These are phyloP conservation scores for Chamaecyparis obtusa DNA, from an alignment of 75 land plant species.

Conservation along the genomic window DNA sequence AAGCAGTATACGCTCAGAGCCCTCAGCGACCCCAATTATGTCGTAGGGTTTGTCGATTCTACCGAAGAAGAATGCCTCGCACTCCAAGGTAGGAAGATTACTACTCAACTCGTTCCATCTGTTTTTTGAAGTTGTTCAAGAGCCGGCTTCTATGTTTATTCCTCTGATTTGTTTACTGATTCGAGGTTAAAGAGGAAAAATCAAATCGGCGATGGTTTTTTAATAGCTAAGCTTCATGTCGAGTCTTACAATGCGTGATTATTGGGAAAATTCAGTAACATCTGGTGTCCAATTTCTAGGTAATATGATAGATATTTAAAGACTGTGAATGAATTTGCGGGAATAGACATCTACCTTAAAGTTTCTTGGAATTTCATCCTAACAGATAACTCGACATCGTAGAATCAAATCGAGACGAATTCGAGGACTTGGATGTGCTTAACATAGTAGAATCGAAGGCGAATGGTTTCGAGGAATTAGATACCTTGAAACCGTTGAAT, in stretches of 20 bases:
- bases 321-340: not conserved
- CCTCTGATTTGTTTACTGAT: no score
- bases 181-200: no score
- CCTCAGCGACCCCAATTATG: conserved; percentile 62
- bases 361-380: no score
- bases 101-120: not conserved
- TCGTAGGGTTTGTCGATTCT: conserved; percentile 57
- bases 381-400: not conserved
- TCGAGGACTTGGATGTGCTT: not conserved
- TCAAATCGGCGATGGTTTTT: no score
- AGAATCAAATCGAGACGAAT: not conserved
- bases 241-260: not conserved
- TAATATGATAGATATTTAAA: not conserved
- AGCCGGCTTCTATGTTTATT: not conserved
- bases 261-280: not conserved
- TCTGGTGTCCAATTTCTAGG: not conserved
- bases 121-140: not conserved
- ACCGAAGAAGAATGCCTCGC: conserved; percentile 56
- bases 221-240: not conserved
- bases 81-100: conserved; percentile 42
- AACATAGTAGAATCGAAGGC: not conserved
- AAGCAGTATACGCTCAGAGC: conserved; percentile 50
- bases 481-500: not conserved
- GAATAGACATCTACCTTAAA: not conserved
- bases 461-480: not conserved